Evolutionary conservation across 306 rosid species (phyloP).

Genomic region (Cicer chorassanicum): DNA sequence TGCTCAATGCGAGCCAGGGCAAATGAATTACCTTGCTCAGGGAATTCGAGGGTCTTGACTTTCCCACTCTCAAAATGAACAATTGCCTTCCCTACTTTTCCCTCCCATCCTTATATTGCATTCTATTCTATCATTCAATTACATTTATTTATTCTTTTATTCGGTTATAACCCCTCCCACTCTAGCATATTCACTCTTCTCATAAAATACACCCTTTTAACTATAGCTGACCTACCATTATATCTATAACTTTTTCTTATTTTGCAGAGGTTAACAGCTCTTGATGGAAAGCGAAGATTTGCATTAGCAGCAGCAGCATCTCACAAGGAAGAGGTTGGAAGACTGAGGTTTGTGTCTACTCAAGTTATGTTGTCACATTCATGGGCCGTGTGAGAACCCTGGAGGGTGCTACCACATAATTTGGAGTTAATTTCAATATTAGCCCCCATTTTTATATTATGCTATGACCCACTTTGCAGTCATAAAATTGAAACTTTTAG

Average conservation of each 20-base stretch:
- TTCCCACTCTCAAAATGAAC: not conserved
- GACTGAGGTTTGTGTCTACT: slow-evolving; percentile 69
- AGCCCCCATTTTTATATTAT: slow-evolving; percentile 9
- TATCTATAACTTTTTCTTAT: slow-evolving; percentile 4
- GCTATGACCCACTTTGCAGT: slow-evolving; percentile 2
- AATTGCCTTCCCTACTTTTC: not conserved
- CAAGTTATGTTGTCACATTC: slow-evolving; percentile 40
- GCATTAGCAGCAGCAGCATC: slow-evolving; percentile 95
- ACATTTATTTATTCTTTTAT: not conserved
- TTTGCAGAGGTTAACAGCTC: slow-evolving; percentile 87
- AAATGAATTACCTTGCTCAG: not conserved
- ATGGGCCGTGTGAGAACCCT: not conserved
- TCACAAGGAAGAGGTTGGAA: slow-evolving; percentile 93
- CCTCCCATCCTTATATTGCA: not conserved
- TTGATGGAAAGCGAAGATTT: slow-evolving; percentile 94
- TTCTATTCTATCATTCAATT: not conserved
- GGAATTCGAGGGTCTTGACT: not conserved
- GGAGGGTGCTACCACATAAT: no score
- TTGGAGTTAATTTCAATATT: no score
- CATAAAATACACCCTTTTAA: not conserved
- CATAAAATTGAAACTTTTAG: slow-evolving; percentile 27
- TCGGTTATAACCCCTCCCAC: not conserved
- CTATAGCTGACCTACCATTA: slow-evolving; percentile 9
- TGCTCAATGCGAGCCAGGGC: not conserved
- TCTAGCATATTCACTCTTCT: slow-evolving; percentile 12